These are phyloP conservation scores for Septoria petroselini DNA, from an alignment of 2,329 filamentous ascomycete genomes.

Conservation along the genomic window DNA sequence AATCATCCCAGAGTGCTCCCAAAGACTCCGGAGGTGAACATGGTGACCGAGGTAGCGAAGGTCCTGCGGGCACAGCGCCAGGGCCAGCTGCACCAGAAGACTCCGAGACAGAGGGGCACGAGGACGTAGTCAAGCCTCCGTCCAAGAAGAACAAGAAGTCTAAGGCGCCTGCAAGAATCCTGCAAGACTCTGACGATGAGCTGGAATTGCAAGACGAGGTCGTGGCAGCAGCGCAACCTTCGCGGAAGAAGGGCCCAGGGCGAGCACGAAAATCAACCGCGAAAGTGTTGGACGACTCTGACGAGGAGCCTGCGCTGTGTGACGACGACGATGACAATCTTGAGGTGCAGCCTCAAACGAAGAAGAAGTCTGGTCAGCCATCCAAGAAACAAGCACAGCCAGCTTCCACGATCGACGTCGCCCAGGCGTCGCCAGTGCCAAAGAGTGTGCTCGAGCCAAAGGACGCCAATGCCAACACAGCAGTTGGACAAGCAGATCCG, in stretches of 20 bases:
- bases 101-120: background rate
- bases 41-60: background rate
- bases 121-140: background rate
- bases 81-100: background rate
- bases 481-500: background rate
- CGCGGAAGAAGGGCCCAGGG: slow-evolving; percentile 5
- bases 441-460: slow-evolving; percentile 4
- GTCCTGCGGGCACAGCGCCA: background rate
- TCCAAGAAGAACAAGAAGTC: slow-evolving; percentile 1
- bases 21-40: slow-evolving; percentile 1
- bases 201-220: slow-evolving; percentile 6
- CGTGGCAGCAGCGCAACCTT: background rate
- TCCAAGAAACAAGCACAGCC: slow-evolving; percentile 15
- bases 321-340: slow-evolving; percentile 10
- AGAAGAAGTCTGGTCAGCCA: slow-evolving; percentile 43
- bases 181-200: slow-evolving; percentile 12
- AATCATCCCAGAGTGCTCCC: background rate
- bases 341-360: slow-evolving; percentile 38
- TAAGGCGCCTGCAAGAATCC: background rate
- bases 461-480: slow-evolving; percentile 13
- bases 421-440: background rate
- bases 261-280: slow-evolving; percentile 7
- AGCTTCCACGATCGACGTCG: background rate
- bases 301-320: slow-evolving; percentile 17
- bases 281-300: slow-evolving; percentile 15